A percentile compares a stretch with the other conserved stretches of the same genome.
Conservation (phyloP, 2,329 filamentous ascomycete genomes). For the Fusarium newnesense region DNA sequence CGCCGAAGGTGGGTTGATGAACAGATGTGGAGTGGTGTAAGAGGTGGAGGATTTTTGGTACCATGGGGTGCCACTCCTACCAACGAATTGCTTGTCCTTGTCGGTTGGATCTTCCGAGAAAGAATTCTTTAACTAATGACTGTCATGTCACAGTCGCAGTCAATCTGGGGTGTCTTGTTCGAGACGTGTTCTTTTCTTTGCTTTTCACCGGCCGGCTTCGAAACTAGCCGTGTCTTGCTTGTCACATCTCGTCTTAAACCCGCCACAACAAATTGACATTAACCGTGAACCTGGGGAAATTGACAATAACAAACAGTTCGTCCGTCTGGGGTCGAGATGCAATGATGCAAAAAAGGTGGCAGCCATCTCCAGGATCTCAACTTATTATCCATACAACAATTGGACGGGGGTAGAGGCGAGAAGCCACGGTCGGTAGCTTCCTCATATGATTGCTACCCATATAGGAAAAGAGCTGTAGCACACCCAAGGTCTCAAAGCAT, state of each 20-base stretch:
- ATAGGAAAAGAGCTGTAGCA: constrained; percentile 33
- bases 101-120: constrained; percentile 36
- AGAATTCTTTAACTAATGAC: constrained; percentile 5
- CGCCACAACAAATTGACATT: constrained; percentile 1
- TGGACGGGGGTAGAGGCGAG: constrained; percentile 2
- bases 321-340: not conserved
- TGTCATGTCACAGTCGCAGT: constrained; percentile 8
- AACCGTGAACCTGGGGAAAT: constrained; percentile 11
- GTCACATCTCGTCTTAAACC: not conserved
- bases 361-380: constrained; percentile 33
- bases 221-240: constrained; percentile 5
- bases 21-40: constrained; percentile 45
- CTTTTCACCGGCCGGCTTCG: constrained; percentile 2
- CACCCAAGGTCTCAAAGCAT: not conserved
- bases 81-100: constrained; percentile 19
- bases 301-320: not conserved
- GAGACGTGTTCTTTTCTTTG: constrained; percentile 28
- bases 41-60: constrained; percentile 40
- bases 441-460: constrained; percentile 24
- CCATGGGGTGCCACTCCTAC: constrained; percentile 35
- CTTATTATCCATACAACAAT: constrained; percentile 16
- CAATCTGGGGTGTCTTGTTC: constrained; percentile 23
- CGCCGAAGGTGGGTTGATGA: constrained; percentile 46
- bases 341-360: constrained; percentile 19
- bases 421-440: not conserved